These are phyloP conservation scores for Entomortierella parvispora DNA, from an alignment of 192 early-diverging fungal genomes.

Conservation along the genomic window DNA sequence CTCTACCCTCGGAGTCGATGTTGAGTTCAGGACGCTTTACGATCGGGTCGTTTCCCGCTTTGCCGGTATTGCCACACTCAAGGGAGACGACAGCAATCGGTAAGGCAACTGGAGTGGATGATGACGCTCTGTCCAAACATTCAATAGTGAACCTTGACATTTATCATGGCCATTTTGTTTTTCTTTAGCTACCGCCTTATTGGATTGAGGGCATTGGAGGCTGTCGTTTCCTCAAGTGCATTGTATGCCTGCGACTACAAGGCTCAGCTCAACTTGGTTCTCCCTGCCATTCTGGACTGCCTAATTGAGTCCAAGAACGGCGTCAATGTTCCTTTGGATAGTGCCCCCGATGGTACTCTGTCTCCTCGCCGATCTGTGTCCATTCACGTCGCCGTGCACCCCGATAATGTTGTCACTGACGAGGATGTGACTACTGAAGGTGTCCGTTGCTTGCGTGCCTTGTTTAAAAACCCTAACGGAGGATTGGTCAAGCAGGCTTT, in stretches of 20 bases:
- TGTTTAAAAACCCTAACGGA: conserved; percentile 40
- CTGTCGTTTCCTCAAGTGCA: conserved; percentile 67
- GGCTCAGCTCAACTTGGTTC: conserved; percentile 68
- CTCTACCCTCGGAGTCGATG: conserved; percentile 76
- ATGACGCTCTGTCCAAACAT: no score
- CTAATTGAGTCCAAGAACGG: conserved; percentile 46
- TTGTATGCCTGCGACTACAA: conserved; percentile 69
- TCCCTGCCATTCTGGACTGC: conserved; percentile 61
- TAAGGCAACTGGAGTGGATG: conserved; percentile 1
- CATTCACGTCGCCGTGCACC: conserved; percentile 34
- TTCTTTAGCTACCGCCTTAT: conserved; percentile 59
- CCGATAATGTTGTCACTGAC: conserved; percentile 34
- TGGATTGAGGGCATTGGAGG: conserved; percentile 73
- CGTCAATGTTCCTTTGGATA: conserved; percentile 12
- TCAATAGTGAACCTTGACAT: no score
- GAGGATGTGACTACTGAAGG: conserved; percentile 48
- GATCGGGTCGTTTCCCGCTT: conserved; percentile 64
- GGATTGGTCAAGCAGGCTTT: conserved; percentile 32
- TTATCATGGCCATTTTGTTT: no score
- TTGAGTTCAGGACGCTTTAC: conserved; percentile 65
- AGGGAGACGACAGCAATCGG: conserved; percentile 45
- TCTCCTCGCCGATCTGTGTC: conserved; percentile 27
- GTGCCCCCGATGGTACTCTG: background rate
- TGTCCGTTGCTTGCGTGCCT: conserved; percentile 43
- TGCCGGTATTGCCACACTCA: conserved; percentile 52